Conservation (phyloP, 768 basidiomycete species). For the Mycena kentingensis region DNA sequence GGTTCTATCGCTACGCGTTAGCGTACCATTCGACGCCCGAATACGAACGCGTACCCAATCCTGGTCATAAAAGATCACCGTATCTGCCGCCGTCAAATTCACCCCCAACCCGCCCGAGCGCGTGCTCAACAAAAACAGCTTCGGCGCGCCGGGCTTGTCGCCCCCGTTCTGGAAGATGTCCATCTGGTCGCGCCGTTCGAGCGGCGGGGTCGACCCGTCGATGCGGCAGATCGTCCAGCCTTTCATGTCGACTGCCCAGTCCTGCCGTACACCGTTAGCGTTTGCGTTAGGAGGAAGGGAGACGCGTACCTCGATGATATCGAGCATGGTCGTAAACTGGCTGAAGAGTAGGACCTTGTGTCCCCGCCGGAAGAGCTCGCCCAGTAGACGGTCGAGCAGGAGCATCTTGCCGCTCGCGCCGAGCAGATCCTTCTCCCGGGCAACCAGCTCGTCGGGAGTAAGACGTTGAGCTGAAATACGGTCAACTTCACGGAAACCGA, state of each 20-base stretch:
- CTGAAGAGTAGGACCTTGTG: slow-evolving; percentile 90
- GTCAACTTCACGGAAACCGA: neutral
- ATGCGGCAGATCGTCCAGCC: slow-evolving; percentile 86
- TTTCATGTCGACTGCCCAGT: slow-evolving; percentile 88
- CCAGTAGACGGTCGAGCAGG: slow-evolving; percentile 84
- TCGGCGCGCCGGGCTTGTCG: slow-evolving; percentile 60
- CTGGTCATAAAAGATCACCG: slow-evolving; percentile 92
- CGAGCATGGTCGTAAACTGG: slow-evolving; percentile 95
- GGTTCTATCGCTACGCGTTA: slow-evolving; percentile 61
- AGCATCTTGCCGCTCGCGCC: slow-evolving; percentile 97
- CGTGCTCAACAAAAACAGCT: slow-evolving; percentile 79
- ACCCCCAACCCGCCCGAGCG: slow-evolving; percentile 80
- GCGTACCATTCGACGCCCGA: neutral
- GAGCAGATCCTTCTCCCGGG: slow-evolving; percentile 78
- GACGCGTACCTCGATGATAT: slow-evolving; percentile 80
- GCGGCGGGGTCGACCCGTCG: slow-evolving; percentile 83
- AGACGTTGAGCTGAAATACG: neutral
- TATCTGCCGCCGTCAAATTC: slow-evolving; percentile 81
- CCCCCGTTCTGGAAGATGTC: slow-evolving; percentile 77
- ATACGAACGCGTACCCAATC: slow-evolving; percentile 66
- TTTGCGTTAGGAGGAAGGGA: neutral
- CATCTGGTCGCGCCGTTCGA: slow-evolving; percentile 85
- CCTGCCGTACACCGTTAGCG: slow-evolving; percentile 40
- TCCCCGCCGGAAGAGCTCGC: slow-evolving; percentile 72
- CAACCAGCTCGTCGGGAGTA: slow-evolving; percentile 31